Base-by-base conservation (phyloP, 2,329 filamentous ascomycete genomes). In the Fusarium subtropicale region DNA sequence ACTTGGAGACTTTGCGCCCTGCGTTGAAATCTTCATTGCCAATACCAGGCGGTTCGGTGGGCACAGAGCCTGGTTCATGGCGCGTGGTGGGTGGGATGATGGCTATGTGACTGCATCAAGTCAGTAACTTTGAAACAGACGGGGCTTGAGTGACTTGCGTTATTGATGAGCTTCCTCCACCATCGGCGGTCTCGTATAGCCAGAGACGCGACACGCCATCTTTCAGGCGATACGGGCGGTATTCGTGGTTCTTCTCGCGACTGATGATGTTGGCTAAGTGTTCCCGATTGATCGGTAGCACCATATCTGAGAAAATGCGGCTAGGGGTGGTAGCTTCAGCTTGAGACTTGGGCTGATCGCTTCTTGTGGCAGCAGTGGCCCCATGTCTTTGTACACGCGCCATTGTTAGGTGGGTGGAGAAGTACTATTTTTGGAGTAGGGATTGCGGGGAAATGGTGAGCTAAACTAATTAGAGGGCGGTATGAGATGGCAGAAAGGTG, bases 21-120 rank as follows among this genome's bases (percentile, higher is more conserved):
- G 71, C 69, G 36, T 77, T 77, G 60, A 76, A 77, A 28, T 77
- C 72, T 16, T 63, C 48, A 36, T 77, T 77, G 34, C 74, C 74
- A 12, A 76, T 69, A 15, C 76, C 76, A 22, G 62, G 46, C 3
- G 75, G 75, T n/a, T 64, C 65, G 4, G 24, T 44, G 12, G 68
- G 71, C 13, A 73, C 71, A 7, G 52, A 60, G 5, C 71, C 71
- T 22, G 71, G 71, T 3, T 59, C 52, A 16, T 46, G 68, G 10
- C 64, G 66, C 1, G 50, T 36, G 1, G 20, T 15, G 2, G 56
- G 28, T 10, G 68, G 64, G 6, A 73, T 73, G 0, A 41, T 24
- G 2, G 66, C 64, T 22, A 73, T 60, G 18, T 71, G 64, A 30
- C 47, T 71, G 16, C 1, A 42, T 9, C 3, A 4, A 33, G 10